phyloP scores from a whole-genome alignment of 2,329 filamentous ascomycete species.

The Scedosporium dehoogii region DNA sequence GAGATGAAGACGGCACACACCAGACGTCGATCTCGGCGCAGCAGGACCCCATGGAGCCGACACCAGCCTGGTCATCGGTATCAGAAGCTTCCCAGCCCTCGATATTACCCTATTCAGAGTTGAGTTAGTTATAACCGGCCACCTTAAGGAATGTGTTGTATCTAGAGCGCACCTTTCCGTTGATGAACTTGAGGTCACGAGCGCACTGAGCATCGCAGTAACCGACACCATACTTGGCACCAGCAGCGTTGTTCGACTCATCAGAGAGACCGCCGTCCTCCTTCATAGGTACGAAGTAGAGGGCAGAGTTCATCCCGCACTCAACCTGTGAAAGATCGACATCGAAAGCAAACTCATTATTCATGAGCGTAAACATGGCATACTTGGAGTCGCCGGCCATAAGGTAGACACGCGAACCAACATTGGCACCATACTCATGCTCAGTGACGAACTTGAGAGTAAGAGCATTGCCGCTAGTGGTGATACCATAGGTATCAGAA shows the following conservation, averaged over 20 bases:
- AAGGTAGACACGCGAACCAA: constrained; percentile 45
- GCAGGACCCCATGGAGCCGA: constrained; percentile 39
- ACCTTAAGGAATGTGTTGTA: not conserved
- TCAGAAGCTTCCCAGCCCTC: constrained; percentile 35
- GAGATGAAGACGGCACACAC: no score
- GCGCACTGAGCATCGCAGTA: constrained; percentile 41
- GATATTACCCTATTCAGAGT: constrained; percentile 22
- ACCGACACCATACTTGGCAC: constrained; percentile 45
- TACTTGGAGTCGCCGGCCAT: constrained; percentile 45
- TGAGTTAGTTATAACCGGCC: constrained; percentile 7
- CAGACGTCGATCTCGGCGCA: constrained; percentile 51
- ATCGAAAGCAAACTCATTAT: constrained; percentile 56
- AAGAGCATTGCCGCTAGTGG: constrained; percentile 32
- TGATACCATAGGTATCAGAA: constrained; percentile 33
- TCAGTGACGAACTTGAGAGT: constrained; percentile 42
- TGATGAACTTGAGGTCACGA: constrained; percentile 38
- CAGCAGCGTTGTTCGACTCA: constrained; percentile 32
- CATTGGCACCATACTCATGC: constrained; percentile 28
- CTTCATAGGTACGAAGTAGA: constrained; percentile 50
- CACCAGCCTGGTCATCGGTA: constrained; percentile 41
- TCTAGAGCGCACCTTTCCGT: constrained; percentile 21
- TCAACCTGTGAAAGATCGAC: constrained; percentile 53
- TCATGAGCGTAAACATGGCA: constrained; percentile 48
- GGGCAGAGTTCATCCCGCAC: constrained; percentile 57
- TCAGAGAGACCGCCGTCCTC: constrained; percentile 37